phyloP scores from a whole-genome alignment of 306 rosid genomes.

The Vigna nakashimae region DNA sequence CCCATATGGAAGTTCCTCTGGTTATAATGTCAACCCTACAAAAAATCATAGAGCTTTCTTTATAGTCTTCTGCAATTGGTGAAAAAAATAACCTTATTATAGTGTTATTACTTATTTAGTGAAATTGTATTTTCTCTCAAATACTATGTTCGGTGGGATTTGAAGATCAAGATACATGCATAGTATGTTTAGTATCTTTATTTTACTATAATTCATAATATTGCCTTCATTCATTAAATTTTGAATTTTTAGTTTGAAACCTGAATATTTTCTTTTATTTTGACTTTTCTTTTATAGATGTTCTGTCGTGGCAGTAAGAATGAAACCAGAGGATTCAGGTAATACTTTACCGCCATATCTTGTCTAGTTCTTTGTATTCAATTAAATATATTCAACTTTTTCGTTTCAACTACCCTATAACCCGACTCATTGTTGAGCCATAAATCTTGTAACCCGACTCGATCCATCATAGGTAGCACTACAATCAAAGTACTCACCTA shows the following conservation, averaged over 20 bases:
- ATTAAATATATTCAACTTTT: conserved; percentile 17
- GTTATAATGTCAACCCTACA: conserved; percentile 6
- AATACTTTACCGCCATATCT: conserved; percentile 42
- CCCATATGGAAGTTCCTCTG: not conserved
- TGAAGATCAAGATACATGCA: not conserved
- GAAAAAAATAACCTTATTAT: not conserved
- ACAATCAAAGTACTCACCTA: no score
- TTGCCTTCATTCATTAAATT: conserved; percentile 8
- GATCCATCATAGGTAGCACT: no score
- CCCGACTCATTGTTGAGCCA: no score
- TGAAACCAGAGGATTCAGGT: conserved; percentile 96
- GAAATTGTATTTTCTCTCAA: not conserved
- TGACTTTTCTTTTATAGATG: conserved; percentile 63
- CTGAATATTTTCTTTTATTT: conserved; percentile 43
- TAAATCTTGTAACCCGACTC: no score
- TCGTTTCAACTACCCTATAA: conserved; percentile 1
- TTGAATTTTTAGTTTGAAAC: conserved; percentile 28
- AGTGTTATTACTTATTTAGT: not conserved
- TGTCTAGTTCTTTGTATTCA: conserved; percentile 30
- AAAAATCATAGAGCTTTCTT: conserved; percentile 1
- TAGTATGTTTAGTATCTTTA: not conserved
- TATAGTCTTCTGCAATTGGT: not conserved
- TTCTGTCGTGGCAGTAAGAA: conserved; percentile 95
- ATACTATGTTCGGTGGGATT: not conserved
- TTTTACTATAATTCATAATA: conserved; percentile 12